Base-by-base conservation (phyloP, 768 basidiomycete genomes). In the Tylopilus plumbeoviolaceoides region DNA sequence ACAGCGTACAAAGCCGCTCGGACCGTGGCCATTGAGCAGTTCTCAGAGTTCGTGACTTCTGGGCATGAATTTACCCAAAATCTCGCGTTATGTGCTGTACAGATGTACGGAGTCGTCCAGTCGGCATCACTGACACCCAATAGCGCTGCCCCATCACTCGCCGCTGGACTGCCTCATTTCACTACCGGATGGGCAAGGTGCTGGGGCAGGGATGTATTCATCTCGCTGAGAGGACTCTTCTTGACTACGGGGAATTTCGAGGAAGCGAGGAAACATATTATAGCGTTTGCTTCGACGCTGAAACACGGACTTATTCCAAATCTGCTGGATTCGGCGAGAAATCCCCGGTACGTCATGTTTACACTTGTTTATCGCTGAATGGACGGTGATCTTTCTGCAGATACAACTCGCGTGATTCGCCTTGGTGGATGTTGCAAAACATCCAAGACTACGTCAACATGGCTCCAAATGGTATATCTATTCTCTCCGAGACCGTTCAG, bases 371-470 rank as follows among this genome's bases (percentile, higher is more conserved):
- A 8, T 7, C 11, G 33, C 21, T 20, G 20, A 40, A 30, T 33
- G 43, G 27, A 15, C 23, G 27, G 20, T 45, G 14, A 56, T 23
- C 7, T 6, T 39, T 7, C 18, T 39, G 9, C 54, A 89, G 89
- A 56, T 95, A 93, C 70, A 98, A 98, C 70, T 98, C 92, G 5
- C 86, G 97, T 48, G 97, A 99, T 67, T 93, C 92, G 7, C 95
- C 97, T 5, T 98, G 95, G 95, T 98, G 94, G 92, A 95, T 98
- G 90, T 68, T 98, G 53, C 95, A 99, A 68, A 97, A 89, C 64
- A 97, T 99, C 50, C 97, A 98, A 63, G 94, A 98, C 68, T 98
- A 98, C 67, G 85, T 82, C 20, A 73, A 72, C 43, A 85, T 78
- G 68, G 91, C 89, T 1, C 95, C 97, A 0, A 87, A 92, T 56